Evolutionary conservation across 148 eudicot genomes (phyloP).

Genomic region (Cornus controversa): DNA sequence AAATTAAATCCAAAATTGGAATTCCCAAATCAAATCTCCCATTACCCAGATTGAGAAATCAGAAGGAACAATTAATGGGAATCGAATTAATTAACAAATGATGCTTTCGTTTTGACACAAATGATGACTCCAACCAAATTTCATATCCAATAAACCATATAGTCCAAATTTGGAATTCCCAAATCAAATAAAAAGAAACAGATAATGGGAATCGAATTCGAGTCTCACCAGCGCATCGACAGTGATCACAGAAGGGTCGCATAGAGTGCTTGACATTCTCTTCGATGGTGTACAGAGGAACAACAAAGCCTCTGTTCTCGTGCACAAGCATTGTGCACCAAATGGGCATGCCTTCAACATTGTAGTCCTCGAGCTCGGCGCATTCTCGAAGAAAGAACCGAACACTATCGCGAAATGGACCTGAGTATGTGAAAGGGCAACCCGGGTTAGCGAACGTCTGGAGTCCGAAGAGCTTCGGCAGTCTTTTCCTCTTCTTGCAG

Average conservation of each 20-base stretch:
- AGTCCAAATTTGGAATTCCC: not conserved
- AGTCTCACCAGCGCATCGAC: slow-evolving; percentile 62
- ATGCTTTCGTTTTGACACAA: no score
- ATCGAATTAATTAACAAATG: no score
- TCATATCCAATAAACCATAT: no score
- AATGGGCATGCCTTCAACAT: slow-evolving; percentile 37
- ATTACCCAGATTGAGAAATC: not conserved
- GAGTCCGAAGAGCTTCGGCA: slow-evolving; percentile 29
- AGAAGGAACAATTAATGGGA: not conserved
- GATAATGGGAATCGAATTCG: not conserved
- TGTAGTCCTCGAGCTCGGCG: slow-evolving; percentile 34
- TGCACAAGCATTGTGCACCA: slow-evolving; percentile 44
- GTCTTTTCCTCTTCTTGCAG: slow-evolving; percentile 20
- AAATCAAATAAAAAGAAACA: not conserved
- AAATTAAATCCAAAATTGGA: no score
- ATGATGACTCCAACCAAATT: no score
- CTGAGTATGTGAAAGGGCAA: slow-evolving; percentile 28
- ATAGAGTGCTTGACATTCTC: slow-evolving; percentile 38
- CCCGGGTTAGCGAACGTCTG: slow-evolving; percentile 40
- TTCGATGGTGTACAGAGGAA: slow-evolving; percentile 50
- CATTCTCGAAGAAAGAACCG: slow-evolving; percentile 41
- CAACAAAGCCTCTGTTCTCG: slow-evolving; percentile 27
- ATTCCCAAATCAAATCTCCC: not conserved
- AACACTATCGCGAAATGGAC: slow-evolving; percentile 43
- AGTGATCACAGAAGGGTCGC: slow-evolving; percentile 58